A percentile compares a stretch with the other conserved stretches of the same genome.
phyloP scores from a whole-genome alignment of 139 green algal species.

The Yamagishiella unicocca region DNA sequence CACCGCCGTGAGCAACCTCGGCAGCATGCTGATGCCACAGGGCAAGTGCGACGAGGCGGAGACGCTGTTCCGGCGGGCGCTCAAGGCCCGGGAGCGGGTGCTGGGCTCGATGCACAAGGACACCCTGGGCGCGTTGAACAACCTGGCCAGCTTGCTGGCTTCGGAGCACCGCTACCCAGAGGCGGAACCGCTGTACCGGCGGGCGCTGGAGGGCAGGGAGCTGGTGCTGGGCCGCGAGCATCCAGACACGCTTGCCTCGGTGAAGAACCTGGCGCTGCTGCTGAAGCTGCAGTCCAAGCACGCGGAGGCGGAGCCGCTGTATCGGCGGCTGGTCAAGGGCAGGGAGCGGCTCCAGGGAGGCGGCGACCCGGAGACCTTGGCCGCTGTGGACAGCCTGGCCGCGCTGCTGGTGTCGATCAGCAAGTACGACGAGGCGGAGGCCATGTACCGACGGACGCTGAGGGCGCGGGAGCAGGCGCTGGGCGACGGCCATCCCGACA shows the following conservation, averaged over 20 bases:
- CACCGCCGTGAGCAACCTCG: conserved; percentile 2
- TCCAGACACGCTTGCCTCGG: background rate
- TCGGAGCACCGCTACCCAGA: background rate
- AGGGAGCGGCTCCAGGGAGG: background rate
- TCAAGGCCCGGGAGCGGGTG: background rate
- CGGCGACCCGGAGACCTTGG: background rate
- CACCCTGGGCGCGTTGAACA: background rate
- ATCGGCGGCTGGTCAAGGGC: background rate
- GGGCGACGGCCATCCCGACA: background rate
- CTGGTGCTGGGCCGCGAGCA: background rate
- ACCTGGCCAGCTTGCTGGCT: background rate
- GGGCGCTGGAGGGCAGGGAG: background rate
- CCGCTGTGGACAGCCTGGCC: background rate
- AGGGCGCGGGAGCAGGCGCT: background rate
- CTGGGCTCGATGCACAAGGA: background rate
- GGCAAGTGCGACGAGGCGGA: background rate
- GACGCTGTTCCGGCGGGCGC: background rate
- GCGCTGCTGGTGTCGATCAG: background rate
- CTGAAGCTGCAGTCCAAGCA: background rate
- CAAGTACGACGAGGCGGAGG: conserved; percentile 18
- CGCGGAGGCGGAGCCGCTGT: conserved; percentile 21
- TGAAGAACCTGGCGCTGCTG: conserved; percentile 1
- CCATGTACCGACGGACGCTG: background rate
- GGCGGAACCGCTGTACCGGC: background rate
- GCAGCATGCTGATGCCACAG: background rate